These are phyloP conservation scores for Verticillium nubilum DNA, from an alignment of 2,329 filamentous ascomycete genomes.

Conservation along the genomic window DNA sequence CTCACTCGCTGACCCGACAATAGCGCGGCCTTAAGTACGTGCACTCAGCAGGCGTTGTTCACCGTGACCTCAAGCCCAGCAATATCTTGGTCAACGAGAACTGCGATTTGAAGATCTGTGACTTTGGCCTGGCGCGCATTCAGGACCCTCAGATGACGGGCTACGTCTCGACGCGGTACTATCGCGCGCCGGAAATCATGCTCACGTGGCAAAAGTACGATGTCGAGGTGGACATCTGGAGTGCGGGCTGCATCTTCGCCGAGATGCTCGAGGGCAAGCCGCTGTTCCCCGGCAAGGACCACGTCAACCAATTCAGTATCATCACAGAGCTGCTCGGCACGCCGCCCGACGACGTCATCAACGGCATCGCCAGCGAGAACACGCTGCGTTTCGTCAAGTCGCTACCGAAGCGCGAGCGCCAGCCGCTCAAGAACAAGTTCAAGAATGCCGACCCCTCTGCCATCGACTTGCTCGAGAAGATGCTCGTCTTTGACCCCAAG, in stretches of 20 bases:
- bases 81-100: conserved; percentile 99
- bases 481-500: conserved; percentile 98
- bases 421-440: conserved; percentile 84
- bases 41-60: conserved; percentile 95
- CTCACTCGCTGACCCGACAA: conserved; percentile 6
- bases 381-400: conserved; percentile 97
- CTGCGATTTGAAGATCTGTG: conserved; percentile 98
- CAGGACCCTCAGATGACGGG: conserved; percentile 99
- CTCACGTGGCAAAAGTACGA: conserved; percentile 99
- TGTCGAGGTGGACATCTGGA: conserved; percentile 98
- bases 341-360: conserved; percentile 95
- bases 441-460: conserved; percentile 84
- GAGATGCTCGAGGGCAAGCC: conserved; percentile 99
- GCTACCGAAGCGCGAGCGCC: conserved; percentile 87
- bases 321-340: conserved; percentile 97
- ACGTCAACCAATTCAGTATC: conserved; percentile 99
- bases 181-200: conserved; percentile 98
- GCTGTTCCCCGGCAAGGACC: conserved; percentile 96
- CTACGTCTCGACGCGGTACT: conserved; percentile 98
- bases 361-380: conserved; percentile 96
- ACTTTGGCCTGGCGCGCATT: conserved; percentile 94
- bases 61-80: conserved; percentile 95
- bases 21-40: conserved; percentile 98
- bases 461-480: conserved; percentile 87
- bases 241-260: conserved; percentile 96